Evolutionary conservation across 2,329 filamentous ascomycete species (phyloP), one percentile per base, ranked within the genome.

Genomic region (Metarhizium guizhouense): DNA sequence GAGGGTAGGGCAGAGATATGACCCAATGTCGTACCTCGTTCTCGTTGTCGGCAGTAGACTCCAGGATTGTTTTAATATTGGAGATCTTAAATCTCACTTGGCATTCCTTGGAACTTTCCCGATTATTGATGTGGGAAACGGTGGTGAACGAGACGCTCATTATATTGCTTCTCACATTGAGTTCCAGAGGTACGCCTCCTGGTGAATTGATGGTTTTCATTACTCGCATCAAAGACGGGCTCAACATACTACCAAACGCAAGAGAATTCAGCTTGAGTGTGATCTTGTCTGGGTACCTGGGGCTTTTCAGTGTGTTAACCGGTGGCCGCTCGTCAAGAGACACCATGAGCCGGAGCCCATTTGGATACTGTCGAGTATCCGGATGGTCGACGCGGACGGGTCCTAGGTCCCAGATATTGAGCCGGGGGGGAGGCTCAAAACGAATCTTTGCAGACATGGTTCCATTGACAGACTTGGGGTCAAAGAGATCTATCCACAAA

Each of bases 201-300:
- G 49, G 8, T 2, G 55, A 52, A 2, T 55, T 29, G n/a, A 69
- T 38, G 1, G 62, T 61, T 53, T 78, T 78, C 76, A 88, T 81
- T 8, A 75, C 68, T 65, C 85, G 79, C 76, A 91, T 83, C 0
- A 74, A 72, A 3, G 70, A 72, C 4, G 80, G 76, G 1, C 76
- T 69, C 1, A 77, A 62, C 70, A 83, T 76, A 45, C 83, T 73
- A 0, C 88, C 87, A 61, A 91, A 86, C 18, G 83, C 77, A 2
- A 91, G 63, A 0, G 70, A 72, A 1, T 65, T 62, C 3, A 79
- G 72, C 1, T 67, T 63, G 2, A 84, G 59, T 16, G 64, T 72
- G 67, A 80, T 68, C 20, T 64, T 64, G 25, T 64, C 57, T 1
- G 69, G 67, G 47, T 72, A 70, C 6, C 42, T 51, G 4, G 40